phyloP scores from a whole-genome alignment of 108 stramenopile species.

The Aurantiochytrium sp. region DNA sequence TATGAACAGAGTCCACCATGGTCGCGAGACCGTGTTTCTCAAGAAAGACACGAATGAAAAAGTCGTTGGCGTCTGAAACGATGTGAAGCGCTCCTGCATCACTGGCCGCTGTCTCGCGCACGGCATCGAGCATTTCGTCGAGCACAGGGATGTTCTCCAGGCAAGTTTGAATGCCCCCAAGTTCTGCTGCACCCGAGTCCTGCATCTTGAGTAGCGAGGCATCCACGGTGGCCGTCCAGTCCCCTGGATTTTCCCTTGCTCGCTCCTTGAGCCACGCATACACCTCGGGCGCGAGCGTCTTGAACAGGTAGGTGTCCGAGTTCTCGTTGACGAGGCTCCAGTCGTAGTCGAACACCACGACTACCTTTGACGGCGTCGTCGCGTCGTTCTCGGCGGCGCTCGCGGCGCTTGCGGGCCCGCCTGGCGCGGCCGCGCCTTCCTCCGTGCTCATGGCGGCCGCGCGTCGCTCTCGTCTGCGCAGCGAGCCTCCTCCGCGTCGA shows the following conservation, averaged over 20 bases:
- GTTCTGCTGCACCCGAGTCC: neutral
- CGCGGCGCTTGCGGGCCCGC: too few species aligned
- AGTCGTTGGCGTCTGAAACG: conserved; percentile 2
- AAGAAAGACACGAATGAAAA: neutral
- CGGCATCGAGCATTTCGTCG: neutral
- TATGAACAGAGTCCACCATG: neutral
- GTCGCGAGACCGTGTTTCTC: neutral
- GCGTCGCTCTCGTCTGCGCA: too few species aligned
- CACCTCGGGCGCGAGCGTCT: conserved; percentile 35
- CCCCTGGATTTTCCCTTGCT: neutral
- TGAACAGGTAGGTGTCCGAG: conserved; percentile 36
- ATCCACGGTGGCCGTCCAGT: conserved; percentile 9
- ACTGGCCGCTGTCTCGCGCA: neutral
- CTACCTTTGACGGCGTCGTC: neutral
- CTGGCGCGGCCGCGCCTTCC: too few species aligned
- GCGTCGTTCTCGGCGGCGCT: neutral
- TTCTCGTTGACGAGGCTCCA: conserved; percentile 44
- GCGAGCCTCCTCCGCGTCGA: too few species aligned
- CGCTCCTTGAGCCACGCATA: conserved; percentile 18
- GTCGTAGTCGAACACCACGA: conserved; percentile 41
- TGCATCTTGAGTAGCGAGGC: neutral
- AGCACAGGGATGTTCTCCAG: neutral
- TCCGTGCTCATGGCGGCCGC: too few species aligned
- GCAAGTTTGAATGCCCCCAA: neutral
- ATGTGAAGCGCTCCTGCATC: neutral